These are phyloP conservation scores for Oxytropis ochrocephala DNA, from an alignment of 306 rosid genomes.

Conservation along the genomic window DNA sequence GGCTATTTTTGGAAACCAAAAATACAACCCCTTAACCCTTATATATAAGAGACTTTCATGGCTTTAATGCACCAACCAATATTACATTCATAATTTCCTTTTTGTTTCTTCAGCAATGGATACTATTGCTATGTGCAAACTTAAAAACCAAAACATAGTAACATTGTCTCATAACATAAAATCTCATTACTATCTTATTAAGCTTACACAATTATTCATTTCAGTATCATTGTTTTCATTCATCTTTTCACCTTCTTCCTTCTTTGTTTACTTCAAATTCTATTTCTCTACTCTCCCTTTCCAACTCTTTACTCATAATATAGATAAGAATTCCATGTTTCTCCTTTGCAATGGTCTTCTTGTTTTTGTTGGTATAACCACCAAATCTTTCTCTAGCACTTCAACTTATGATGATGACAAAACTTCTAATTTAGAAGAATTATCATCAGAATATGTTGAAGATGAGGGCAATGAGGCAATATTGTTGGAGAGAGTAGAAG, in stretches of 20 bases:
- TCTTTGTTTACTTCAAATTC: slow-evolving; percentile 37
- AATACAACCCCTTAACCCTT: neutral
- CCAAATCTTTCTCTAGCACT: slow-evolving; percentile 33
- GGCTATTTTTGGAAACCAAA: slow-evolving; percentile 12
- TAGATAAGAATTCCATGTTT: slow-evolving; percentile 76
- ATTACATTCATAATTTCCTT: neutral
- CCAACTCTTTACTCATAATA: slow-evolving; percentile 54
- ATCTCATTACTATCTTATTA: slow-evolving; percentile 35
- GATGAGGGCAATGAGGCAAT: slow-evolving; percentile 1
- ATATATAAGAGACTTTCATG: slow-evolving; percentile 17
- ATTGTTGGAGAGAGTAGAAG: slow-evolving; percentile 20
- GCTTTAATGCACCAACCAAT: neutral
- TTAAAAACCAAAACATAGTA: slow-evolving; percentile 19
- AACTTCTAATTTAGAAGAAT: neutral
- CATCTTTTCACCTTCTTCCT: slow-evolving; percentile 39
- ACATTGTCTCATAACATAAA: slow-evolving; percentile 24
- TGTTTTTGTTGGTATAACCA: slow-evolving; percentile 55
- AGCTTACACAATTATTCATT: slow-evolving; percentile 38
- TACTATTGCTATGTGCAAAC: slow-evolving; percentile 31
- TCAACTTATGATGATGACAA: slow-evolving; percentile 20
- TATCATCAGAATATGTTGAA: slow-evolving; percentile 5
- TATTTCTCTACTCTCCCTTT: slow-evolving; percentile 44
- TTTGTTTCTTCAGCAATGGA: neutral
- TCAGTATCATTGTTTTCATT: slow-evolving; percentile 48
- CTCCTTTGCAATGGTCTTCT: slow-evolving; percentile 70